phyloP scores from a whole-genome alignment of 768 basidiomycete genomes.

The Tremella fuciformis region DNA sequence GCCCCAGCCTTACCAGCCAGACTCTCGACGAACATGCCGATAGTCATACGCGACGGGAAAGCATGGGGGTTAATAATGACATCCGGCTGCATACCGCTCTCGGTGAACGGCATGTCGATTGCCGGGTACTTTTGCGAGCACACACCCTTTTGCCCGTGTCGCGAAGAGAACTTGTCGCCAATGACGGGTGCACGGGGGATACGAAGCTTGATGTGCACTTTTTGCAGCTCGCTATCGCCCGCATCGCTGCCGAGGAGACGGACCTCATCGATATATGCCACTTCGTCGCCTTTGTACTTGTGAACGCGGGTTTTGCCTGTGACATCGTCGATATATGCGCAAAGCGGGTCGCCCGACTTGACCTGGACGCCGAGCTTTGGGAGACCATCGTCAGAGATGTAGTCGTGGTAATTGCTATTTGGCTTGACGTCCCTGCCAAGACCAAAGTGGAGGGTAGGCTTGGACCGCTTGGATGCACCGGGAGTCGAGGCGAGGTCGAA shows the following conservation, averaged over 20 bases:
- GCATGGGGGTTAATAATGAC: constrained; percentile 99
- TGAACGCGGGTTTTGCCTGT: constrained; percentile 76
- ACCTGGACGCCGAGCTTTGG: constrained; percentile 72
- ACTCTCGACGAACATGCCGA: constrained; percentile 99
- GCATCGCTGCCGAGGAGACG: constrained; percentile 85
- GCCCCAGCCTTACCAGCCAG: constrained; percentile 99
- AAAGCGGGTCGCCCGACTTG: constrained; percentile 71
- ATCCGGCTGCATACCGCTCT: constrained; percentile 98
- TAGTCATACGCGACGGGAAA: constrained; percentile 99
- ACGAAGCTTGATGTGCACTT: constrained; percentile 86
- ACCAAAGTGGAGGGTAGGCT: constrained; percentile 84
- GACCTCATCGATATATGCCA: constrained; percentile 83
- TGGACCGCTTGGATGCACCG: constrained; percentile 62
- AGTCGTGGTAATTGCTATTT: constrained; percentile 53
- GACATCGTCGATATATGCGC: constrained; percentile 82
- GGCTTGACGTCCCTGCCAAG: constrained; percentile 69
- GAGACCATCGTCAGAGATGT: constrained; percentile 78
- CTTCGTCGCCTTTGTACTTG: constrained; percentile 96
- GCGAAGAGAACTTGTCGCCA: constrained; percentile 98
- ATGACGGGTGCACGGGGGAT: constrained; percentile 94
- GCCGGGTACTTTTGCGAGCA: constrained; percentile 99
- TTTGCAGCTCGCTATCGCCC: constrained; percentile 83
- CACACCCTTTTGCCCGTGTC: constrained; percentile 98
- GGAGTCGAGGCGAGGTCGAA: constrained; percentile 80
- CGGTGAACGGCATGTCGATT: constrained; percentile 97